These are phyloP conservation scores for Orbilia quercus DNA, from an alignment of 2,329 filamentous ascomycete species.

Conservation along the genomic window DNA sequence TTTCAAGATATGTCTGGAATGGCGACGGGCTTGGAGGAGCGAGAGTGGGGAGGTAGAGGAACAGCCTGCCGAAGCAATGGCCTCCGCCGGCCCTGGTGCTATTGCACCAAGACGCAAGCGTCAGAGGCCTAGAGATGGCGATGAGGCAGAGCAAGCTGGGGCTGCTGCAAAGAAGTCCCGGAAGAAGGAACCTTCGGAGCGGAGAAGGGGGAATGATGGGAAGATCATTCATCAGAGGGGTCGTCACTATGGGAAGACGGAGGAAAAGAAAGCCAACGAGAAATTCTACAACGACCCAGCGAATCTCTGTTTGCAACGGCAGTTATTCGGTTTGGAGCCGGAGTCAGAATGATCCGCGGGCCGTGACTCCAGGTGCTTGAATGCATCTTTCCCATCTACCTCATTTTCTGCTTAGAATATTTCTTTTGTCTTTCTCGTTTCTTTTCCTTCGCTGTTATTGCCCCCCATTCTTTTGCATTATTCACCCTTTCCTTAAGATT, in stretches of 20 bases:
- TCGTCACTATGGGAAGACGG: conserved; percentile 6
- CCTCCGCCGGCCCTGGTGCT: not conserved
- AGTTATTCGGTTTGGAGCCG: conserved; percentile 2
- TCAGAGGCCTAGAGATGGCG: conserved; percentile 1
- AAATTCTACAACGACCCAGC: conserved; percentile 5
- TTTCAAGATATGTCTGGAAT: conserved; percentile 30
- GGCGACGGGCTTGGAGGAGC: conserved; percentile 1
- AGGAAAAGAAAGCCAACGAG: not conserved
- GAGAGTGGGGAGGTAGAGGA: conserved; percentile 5
- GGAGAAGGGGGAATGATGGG: conserved; percentile 24
- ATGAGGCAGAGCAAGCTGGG: conserved; percentile 8
- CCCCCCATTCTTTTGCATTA: not conserved
- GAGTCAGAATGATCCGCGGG: not conserved
- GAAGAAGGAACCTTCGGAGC: conserved; percentile 4
- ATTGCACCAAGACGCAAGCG: conserved; percentile 1
- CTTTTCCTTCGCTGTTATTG: not conserved
- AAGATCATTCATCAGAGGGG: conserved; percentile 43
- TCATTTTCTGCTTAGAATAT: not conserved
- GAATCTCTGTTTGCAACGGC: not conserved
- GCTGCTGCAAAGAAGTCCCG: conserved; percentile 3
- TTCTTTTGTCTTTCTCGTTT: conserved; percentile 4
- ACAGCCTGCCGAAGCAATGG: not conserved
- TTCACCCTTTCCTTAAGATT: not conserved
- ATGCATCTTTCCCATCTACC: not conserved
- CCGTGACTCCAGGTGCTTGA: too few species aligned